Evolutionary conservation across 1,139 yeast genomes (phyloP).

Genomic region (Barnettozyma hawaiiensis): DNA sequence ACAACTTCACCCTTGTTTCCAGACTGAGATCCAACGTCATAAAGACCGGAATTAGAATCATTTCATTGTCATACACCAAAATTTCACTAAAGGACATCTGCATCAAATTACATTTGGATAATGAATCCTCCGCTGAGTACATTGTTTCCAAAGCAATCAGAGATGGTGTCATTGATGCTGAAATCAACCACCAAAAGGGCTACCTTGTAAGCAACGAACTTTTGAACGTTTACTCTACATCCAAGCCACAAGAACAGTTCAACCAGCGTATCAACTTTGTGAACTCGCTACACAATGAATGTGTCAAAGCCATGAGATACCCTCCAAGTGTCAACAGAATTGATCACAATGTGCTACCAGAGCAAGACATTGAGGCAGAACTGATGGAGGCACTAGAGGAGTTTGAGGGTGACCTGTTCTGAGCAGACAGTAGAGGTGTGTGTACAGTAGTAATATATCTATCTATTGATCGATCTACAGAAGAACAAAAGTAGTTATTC

Average conservation of each 20-base stretch:
- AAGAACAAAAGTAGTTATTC: too few relatives aligned
- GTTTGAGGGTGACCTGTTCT: constrained; percentile 36
- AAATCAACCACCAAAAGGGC: constrained; percentile 85
- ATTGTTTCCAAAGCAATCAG: constrained; percentile 95
- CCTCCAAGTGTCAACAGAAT: constrained; percentile 38
- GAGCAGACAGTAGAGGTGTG: constrained; percentile 1
- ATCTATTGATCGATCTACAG: too few relatives aligned
- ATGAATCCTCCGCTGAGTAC: constrained; percentile 94
- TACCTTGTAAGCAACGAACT: constrained; percentile 88
- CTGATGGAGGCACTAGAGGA: constrained; percentile 48
- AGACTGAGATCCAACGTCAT: constrained; percentile 95
- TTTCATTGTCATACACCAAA: constrained; percentile 84
- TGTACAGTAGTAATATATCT: not conserved
- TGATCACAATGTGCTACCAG: constrained; percentile 36
- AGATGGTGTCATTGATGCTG: constrained; percentile 96
- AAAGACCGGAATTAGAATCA: constrained; percentile 93
- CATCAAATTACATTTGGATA: constrained; percentile 82
- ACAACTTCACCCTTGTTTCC: constrained; percentile 76
- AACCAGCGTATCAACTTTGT: constrained; percentile 94
- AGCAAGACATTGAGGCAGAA: constrained; percentile 49
- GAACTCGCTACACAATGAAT: constrained; percentile 83
- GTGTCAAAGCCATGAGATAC: constrained; percentile 93
- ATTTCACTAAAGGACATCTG: constrained; percentile 90
- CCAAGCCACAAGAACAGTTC: constrained; percentile 80
- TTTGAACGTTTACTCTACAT: constrained; percentile 81